These are phyloP conservation scores for Rhodosporidiobolus sp. DNA, from an alignment of 768 basidiomycete species.

Conservation along the genomic window DNA sequence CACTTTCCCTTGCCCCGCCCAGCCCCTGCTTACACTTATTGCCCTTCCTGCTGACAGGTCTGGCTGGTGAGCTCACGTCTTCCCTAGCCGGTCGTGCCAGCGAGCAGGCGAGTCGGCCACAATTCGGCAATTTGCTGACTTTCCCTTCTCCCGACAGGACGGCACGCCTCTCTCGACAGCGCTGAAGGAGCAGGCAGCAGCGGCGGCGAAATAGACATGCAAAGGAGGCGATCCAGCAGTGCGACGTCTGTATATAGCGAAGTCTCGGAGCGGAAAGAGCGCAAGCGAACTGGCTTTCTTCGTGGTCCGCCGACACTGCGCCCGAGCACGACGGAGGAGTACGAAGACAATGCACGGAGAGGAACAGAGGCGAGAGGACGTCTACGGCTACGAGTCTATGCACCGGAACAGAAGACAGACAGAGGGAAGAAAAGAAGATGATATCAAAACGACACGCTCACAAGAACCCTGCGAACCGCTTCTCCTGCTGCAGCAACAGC, in stretches of 20 bases:
- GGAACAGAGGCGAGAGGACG: too few relatives aligned
- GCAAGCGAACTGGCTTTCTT: too few relatives aligned
- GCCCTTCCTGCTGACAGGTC: conserved; percentile 7
- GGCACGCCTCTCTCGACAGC: conserved; percentile 17
- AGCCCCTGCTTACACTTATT: background rate
- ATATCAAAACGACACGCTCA: background rate
- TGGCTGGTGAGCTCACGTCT: conserved; percentile 9
- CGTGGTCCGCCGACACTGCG: too few relatives aligned
- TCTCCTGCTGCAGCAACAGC: conserved; percentile 22
- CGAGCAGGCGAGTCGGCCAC: too few relatives aligned
- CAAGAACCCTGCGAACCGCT: conserved; percentile 31
- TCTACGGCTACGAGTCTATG: too few relatives aligned
- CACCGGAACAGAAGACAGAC: too few relatives aligned
- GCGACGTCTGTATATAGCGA: too few relatives aligned
- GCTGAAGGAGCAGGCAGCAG: conserved; percentile 1
- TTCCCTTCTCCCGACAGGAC: conserved; percentile 9
- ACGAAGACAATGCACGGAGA: too few relatives aligned
- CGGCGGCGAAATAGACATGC: background rate
- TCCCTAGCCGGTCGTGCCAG: too few relatives aligned
- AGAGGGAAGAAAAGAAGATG: background rate
- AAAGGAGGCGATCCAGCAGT: too few relatives aligned
- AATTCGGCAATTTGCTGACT: background rate
- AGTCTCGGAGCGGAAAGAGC: too few relatives aligned
- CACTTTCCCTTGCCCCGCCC: background rate
- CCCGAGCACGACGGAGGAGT: too few relatives aligned